Conservation (phyloP, 106 monocot genomes). For the Ottelia alismoides region DNA sequence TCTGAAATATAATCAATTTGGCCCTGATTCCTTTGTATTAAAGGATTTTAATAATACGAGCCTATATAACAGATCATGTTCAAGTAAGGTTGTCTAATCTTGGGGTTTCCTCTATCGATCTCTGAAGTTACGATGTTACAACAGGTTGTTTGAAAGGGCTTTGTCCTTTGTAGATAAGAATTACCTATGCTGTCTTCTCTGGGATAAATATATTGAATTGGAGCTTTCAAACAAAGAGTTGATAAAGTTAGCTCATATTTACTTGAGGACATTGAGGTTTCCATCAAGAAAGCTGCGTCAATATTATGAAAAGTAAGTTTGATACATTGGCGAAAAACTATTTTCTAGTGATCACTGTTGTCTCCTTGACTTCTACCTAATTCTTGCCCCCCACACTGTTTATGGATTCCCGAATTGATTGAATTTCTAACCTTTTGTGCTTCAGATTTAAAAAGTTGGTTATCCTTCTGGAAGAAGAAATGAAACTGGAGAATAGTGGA, state of each 20-base stretch:
- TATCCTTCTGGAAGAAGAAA: conserved; percentile 47
- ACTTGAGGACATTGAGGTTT: conserved; percentile 50
- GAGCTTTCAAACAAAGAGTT: conserved; percentile 66
- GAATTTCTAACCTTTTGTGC: neutral
- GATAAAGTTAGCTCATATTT: conserved; percentile 46
- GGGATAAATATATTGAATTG: conserved; percentile 90
- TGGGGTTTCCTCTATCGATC: no score
- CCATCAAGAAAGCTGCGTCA: conserved; percentile 53
- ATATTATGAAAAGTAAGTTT: conserved; percentile 60
- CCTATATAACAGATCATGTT: no score
- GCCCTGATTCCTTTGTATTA: no score
- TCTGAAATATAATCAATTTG: no score
- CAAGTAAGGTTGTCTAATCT: no score
- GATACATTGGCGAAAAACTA: neutral
- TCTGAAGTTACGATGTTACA: no score
- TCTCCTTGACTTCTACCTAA: neutral
- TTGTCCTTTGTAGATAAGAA: conserved; percentile 72
- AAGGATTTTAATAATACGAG: no score
- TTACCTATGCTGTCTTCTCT: conserved; percentile 56
- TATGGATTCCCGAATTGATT: no score
- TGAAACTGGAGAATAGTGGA: conserved; percentile 7
- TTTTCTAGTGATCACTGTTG: neutral
- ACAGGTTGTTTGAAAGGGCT: conserved; percentile 69
- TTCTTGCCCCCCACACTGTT: neutral
- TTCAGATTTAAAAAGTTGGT: conserved; percentile 68